Percentiles rank a stretch among this genome's conserved stretches.
Evolutionary conservation across 768 basidiomycete species (phyloP).

Genomic region (Asterophora lycoperdoides): DNA sequence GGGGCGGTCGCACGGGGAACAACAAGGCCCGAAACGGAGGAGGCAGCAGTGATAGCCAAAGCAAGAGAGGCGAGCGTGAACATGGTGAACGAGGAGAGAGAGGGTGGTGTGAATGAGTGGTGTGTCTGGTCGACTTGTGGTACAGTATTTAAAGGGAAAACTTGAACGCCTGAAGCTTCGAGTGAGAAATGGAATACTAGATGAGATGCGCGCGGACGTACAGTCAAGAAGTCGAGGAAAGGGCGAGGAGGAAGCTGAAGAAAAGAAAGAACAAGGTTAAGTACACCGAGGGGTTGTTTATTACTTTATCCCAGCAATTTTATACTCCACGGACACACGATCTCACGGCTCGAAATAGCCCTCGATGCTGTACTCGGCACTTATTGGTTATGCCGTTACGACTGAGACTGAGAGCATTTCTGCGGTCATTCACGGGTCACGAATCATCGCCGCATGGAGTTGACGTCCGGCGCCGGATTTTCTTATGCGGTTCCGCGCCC

Average conservation of each 20-base stretch:
- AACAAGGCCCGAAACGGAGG: slow-evolving; percentile 36
- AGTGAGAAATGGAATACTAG: slow-evolving; percentile 29
- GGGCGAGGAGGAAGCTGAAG: slow-evolving; percentile 17
- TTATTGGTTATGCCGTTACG: neutral
- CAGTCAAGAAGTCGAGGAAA: slow-evolving; percentile 25
- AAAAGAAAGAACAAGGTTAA: slow-evolving; percentile 16
- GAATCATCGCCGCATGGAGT: neutral
- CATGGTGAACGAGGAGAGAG: slow-evolving; percentile 29
- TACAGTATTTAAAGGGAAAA: slow-evolving; percentile 22
- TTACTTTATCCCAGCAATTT: slow-evolving; percentile 6
- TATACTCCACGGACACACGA: slow-evolving; percentile 9
- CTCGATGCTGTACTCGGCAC: neutral
- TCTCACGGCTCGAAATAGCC: slow-evolving; percentile 7
- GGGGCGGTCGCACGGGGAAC: slow-evolving; percentile 40
- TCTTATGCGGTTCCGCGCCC: neutral
- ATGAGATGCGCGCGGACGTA: slow-evolving; percentile 31
- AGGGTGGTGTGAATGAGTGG: slow-evolving; percentile 27
- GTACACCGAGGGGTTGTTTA: slow-evolving; percentile 15
- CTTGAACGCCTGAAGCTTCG: slow-evolving; percentile 22
- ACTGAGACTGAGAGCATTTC: neutral
- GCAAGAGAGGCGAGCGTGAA: slow-evolving; percentile 37
- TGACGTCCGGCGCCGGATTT: neutral
- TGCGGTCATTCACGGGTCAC: slow-evolving; percentile 1
- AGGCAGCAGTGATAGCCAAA: slow-evolving; percentile 36
- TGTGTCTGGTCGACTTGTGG: slow-evolving; percentile 13